Evolutionary conservation across 768 basidiomycete species (phyloP).

Genomic region (Mrakia frigida): DNA sequence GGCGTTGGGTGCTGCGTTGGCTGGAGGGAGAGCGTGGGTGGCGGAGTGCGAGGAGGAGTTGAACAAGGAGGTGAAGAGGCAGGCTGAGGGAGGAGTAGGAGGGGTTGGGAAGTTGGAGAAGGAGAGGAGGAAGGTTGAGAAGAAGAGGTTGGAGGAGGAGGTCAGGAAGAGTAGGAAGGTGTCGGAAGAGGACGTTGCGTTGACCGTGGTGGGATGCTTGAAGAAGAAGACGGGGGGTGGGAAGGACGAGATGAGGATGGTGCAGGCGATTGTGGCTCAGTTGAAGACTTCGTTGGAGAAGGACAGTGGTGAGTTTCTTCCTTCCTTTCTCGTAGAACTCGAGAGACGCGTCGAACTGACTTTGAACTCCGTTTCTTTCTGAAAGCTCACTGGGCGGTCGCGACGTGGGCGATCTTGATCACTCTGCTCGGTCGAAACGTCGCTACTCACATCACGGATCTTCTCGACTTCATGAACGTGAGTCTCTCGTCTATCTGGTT

Average conservation of each 20-base stretch:
- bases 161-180: slow-evolving; percentile 18
- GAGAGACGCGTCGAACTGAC: background rate
- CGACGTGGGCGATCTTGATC: slow-evolving; percentile 25
- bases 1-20: slow-evolving; percentile 20
- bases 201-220: slow-evolving; percentile 20
- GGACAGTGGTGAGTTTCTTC: slow-evolving; percentile 3
- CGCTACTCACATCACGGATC: slow-evolving; percentile 22
- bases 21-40: slow-evolving; percentile 18
- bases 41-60: slow-evolving; percentile 9
- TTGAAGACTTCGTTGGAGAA: slow-evolving; percentile 14
- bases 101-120: slow-evolving; percentile 2
- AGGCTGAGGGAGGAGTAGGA: background rate
- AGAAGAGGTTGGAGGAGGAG: slow-evolving; percentile 9
- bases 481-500: background rate
- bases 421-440: slow-evolving; percentile 30
- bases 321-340: background rate
- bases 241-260: slow-evolving; percentile 22
- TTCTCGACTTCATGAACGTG: slow-evolving; percentile 31
- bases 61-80: background rate
- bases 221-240: slow-evolving; percentile 19
- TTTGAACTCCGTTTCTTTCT: background rate
- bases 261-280: background rate
- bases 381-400: slow-evolving; percentile 26
- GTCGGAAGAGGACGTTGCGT: slow-evolving; percentile 28
- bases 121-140: background rate